Evolutionary conservation across 2,329 filamentous ascomycete species (phyloP), one percentile per base, ranked within the genome.

Genomic region (Penicillium vulpinum): DNA sequence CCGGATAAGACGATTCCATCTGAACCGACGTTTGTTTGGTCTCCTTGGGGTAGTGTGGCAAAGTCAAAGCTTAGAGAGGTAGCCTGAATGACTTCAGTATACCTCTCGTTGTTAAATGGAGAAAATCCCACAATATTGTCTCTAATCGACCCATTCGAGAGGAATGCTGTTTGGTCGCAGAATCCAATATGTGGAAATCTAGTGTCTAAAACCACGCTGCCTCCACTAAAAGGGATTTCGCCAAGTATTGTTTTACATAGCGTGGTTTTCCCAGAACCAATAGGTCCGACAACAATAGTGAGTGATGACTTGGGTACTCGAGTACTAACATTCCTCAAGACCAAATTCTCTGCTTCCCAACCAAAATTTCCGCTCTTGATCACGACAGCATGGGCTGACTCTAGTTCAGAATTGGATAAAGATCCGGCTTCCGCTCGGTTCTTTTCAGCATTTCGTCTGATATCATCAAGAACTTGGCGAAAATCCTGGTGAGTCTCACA

Each of bases 391-490:
- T 26, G 2, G 1, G 1, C 8, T 2, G 8, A 18, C 3, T 28
- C 24, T 3, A 3, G 10, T 13, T 18, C 5, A 4, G 24, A 28
- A 13, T 15, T 11, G 8, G 26, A 29, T 2, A 21, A 21, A 0
- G 11, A 5, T 44, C 7, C 26, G 26, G 6, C 9, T 0, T 29
- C n/a, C 0, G 5, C n/a, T 15, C 10, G 3, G 4, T 3, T 1
- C 6, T 45, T 45, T 21, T 31, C 41, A 1, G 4, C 1, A 29
- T 21, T 10, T 13, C 2, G n/a, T 7, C n/a, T 21, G 4, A 6
- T 8, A 15, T 45, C 11, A 31, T 15, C 26, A 21, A 29, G 13
- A 45, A 45, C 41, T 10, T 45, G 26, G 26, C 41, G 41, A 16
- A 45, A 45, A 4, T 45, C 41, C 9, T 45, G 26, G 2, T n/a